A percentile compares a stretch with the other conserved stretches of the same genome.
These are phyloP conservation scores for Marasmius tenuissimus DNA, from an alignment of 1,284 basidiomycete genomes.

Conservation along the genomic window DNA sequence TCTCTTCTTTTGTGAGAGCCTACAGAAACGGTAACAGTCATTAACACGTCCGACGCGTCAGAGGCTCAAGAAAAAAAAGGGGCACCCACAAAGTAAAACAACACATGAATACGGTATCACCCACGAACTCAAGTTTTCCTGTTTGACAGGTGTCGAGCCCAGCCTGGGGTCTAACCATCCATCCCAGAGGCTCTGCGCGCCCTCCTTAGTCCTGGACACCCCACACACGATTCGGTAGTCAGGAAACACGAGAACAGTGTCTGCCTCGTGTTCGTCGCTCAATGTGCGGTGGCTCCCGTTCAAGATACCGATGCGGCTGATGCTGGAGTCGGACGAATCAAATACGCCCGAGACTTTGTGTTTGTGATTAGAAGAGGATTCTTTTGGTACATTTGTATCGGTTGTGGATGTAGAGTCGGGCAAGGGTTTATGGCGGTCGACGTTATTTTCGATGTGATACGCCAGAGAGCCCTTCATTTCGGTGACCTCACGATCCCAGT, in stretches of 20 bases:
- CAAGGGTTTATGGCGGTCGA: constrained; percentile 18
- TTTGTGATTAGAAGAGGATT: constrained; percentile 17
- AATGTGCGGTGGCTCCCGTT: constrained; percentile 79
- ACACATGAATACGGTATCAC: constrained; percentile 75
- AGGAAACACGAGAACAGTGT: constrained; percentile 85
- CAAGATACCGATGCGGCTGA: constrained; percentile 64
- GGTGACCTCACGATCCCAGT: constrained; percentile 82
- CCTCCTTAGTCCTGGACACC: constrained; percentile 59
- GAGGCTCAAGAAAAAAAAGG: constrained; percentile 11
- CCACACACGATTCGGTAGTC: constrained; percentile 84
- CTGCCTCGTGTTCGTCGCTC: constrained; percentile 54
- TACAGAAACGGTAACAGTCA: constrained; percentile 30
- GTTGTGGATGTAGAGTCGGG: constrained; percentile 19
- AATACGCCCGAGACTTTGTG: constrained; percentile 52
- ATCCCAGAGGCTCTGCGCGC: constrained; percentile 72
- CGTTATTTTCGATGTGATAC: constrained; percentile 50
- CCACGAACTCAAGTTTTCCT: constrained; percentile 62
- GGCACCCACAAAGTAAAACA: constrained; percentile 75
- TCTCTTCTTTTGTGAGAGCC: constrained; percentile 92
- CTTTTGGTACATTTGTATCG: constrained; percentile 23
- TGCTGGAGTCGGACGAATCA: constrained; percentile 45
- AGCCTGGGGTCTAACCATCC: constrained; percentile 59
- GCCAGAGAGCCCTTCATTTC: constrained; percentile 69
- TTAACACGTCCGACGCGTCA: constrained; percentile 1
- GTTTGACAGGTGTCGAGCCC: constrained; percentile 43